phyloP scores from a whole-genome alignment of 169 alveolate species.

The Amoebophrya sp. region DNA sequence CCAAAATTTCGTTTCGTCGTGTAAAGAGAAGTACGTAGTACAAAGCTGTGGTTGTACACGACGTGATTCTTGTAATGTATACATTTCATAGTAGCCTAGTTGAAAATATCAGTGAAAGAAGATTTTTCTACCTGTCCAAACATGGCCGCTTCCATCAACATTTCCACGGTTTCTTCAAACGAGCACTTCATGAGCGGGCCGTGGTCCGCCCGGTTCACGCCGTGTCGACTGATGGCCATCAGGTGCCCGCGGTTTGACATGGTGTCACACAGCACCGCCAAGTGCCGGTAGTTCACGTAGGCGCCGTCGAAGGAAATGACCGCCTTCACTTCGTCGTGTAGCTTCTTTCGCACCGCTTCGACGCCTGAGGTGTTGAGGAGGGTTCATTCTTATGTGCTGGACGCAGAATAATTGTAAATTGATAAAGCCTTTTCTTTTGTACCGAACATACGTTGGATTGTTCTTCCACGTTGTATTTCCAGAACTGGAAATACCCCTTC shows the following conservation, averaged over 20 bases:
- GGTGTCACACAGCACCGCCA: slow-evolving; percentile 94
- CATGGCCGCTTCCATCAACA: slow-evolving; percentile 96
- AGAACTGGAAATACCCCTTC: too few species aligned
- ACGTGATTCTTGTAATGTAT: too few species aligned
- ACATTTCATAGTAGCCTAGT: not conserved
- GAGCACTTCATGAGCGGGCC: slow-evolving; percentile 96
- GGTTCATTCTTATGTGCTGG: too few species aligned
- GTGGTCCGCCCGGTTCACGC: slow-evolving; percentile 95
- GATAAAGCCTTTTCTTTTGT: too few species aligned
- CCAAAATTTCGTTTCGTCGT: too few species aligned
- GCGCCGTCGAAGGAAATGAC: slow-evolving; percentile 64
- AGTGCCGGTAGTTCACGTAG: slow-evolving; percentile 97
- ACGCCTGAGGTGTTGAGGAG: slow-evolving; percentile 87
- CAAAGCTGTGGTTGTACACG: too few species aligned
- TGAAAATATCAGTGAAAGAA: not conserved
- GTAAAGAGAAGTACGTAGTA: not conserved
- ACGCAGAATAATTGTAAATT: too few species aligned
- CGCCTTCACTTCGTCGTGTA: slow-evolving; percentile 88
- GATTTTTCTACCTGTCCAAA: slow-evolving; percentile 86
- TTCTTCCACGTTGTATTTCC: too few species aligned
- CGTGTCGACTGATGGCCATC: slow-evolving; percentile 99
- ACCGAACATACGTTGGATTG: too few species aligned
- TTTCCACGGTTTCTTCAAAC: slow-evolving; percentile 99
- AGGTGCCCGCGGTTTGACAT: slow-evolving; percentile 99
- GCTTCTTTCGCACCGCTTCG: slow-evolving; percentile 98